These are phyloP conservation scores for Osmanthus fragrans DNA, from an alignment of 257 asterid genomes.

Conservation along the genomic window DNA sequence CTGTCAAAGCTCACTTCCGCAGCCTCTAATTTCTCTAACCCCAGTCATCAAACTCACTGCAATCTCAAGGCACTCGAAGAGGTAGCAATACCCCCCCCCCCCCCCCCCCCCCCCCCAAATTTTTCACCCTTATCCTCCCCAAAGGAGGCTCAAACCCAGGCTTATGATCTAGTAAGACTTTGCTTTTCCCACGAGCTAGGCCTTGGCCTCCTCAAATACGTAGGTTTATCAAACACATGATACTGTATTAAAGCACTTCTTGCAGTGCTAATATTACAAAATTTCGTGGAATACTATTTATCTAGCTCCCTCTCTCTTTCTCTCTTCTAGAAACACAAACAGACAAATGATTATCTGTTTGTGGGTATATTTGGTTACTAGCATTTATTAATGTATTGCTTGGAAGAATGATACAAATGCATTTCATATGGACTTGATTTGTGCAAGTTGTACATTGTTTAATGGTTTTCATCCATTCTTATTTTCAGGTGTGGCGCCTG, in stretches of 20 bases:
- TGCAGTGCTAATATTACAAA: neutral
- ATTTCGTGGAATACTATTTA: constrained; percentile 9
- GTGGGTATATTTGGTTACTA: neutral
- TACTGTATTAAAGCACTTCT: neutral
- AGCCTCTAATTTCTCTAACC: too few species aligned
- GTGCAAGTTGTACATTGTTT: constrained; percentile 8
- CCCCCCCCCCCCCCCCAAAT: too few species aligned
- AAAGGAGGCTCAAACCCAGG: too few species aligned
- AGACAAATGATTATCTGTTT: neutral
- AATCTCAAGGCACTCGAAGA: too few species aligned
- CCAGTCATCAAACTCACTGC: too few species aligned
- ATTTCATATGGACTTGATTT: constrained; percentile 5
- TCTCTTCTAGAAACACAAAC: neutral
- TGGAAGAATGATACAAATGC: neutral
- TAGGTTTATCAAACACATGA: neutral
- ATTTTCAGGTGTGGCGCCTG: constrained; percentile 75
- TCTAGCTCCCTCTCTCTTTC: neutral
- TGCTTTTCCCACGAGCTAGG: too few species aligned
- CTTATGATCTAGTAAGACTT: too few species aligned
- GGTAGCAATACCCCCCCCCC: too few species aligned
- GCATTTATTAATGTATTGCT: neutral
- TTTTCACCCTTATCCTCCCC: too few species aligned
- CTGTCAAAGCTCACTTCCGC: too few species aligned
- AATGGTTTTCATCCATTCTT: constrained; percentile 21
- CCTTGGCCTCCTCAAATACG: too few species aligned